Conservation (phyloP, 2,329 filamentous ascomycete species). For the Leptographium flavum region DNA sequence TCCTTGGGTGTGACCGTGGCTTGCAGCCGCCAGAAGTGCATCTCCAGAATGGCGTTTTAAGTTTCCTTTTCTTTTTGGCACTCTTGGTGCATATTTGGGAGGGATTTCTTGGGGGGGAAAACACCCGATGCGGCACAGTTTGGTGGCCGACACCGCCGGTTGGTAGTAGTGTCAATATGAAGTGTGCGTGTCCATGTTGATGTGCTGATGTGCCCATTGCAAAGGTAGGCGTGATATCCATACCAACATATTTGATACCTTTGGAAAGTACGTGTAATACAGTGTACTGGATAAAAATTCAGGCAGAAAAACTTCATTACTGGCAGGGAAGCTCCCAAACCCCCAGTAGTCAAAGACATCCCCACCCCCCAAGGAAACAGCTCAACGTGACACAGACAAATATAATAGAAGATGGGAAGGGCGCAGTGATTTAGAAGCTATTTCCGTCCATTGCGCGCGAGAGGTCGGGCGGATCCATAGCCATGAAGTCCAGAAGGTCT, state of each 20-base stretch:
- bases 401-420: neutral
- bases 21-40: too few relatives aligned
- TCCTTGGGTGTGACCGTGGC: neutral
- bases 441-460: constrained; percentile 1
- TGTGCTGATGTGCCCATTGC: too few relatives aligned
- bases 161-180: neutral
- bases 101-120: too few relatives aligned
- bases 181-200: neutral
- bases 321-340: too few relatives aligned
- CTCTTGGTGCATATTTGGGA: neutral
- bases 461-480: constrained; percentile 32
- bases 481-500: constrained; percentile 55
- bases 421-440: neutral
- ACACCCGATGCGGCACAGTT: neutral
- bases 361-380: too few relatives aligned
- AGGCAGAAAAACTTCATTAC: too few relatives aligned
- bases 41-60: neutral
- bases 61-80: neutral
- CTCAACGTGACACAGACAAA: too few relatives aligned
- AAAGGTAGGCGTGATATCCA: too few relatives aligned
- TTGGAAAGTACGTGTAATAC: too few relatives aligned
- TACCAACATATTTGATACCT: too few relatives aligned
- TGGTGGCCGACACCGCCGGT: neutral
- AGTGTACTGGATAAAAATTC: too few relatives aligned
- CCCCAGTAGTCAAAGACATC: too few relatives aligned